Base-by-base conservation (phyloP, 371 early-diverging fungal genomes). In the Mortierella sp. region DNA sequence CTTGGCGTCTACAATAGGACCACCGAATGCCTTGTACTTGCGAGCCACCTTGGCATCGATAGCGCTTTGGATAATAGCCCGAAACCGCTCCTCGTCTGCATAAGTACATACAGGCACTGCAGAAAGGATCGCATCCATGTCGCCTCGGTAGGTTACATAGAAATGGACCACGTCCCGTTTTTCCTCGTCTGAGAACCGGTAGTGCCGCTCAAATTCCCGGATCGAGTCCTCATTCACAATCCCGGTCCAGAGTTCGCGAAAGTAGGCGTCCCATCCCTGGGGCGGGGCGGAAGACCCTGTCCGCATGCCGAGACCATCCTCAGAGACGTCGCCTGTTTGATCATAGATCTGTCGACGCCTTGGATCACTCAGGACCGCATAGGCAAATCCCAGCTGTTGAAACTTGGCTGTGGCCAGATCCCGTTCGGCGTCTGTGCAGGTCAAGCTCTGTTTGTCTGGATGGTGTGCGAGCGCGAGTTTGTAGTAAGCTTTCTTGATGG, bases 401-500 rank as follows among this genome's bases (percentile, higher is more conserved):
- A 98, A 98, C 63, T 88, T 73, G 26, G 88, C 86, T 15, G 91
- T 92, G 72, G 92, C 93, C 74, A 92, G 84, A 58, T 89, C 86
- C 56, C 89, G 86, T 58, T 92, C 94, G 19, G 84, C 70, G 25
- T 92, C 90, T 29, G 77, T 89, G 65, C 81, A 90, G 80, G 70
- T 74, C 2, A 81, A 58, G 51, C 86, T 72, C 62, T 93, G 90
- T 68, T 95, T 97, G 73, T 97, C 97, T 4, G 96, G 96, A 72
- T 94, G 94, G 70, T 81, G 84, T 28, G 87, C 83, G 59, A 95
- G 84, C 3, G 95, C 95, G 63, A 97, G 88, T 70, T 89, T 90
- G 45, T 94, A 89, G 80, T 94, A 99, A 21, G 95, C 95, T 68
- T 90, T 92, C 63, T 93, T 94, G 68, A 98, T 95, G 47, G 65